Evolutionary conservation across 257 asterid genomes (phyloP).

Genomic region (Cruciata laevipes): DNA sequence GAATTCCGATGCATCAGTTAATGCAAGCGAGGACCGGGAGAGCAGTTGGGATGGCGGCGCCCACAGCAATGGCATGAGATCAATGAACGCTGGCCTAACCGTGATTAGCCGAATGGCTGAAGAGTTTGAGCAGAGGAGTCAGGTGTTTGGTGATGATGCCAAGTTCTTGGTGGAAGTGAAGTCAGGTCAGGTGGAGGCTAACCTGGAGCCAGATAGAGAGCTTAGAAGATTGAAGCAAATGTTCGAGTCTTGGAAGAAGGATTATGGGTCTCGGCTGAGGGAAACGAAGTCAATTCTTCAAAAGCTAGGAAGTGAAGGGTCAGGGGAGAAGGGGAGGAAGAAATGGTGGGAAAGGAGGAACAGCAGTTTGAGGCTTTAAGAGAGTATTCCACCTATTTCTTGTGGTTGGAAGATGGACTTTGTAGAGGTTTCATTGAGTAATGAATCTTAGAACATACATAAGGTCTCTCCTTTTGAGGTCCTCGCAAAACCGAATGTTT

Average conservation of each 20-base stretch:
- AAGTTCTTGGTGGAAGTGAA: conserved; percentile 90
- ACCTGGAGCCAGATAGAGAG: conserved; percentile 81
- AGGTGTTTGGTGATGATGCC: conserved; percentile 89
- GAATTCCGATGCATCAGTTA: conserved; percentile 66
- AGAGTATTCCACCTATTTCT: conserved; percentile 12
- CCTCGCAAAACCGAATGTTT: conserved; percentile 3
- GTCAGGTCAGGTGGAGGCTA: conserved; percentile 83
- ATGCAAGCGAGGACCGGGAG: conserved; percentile 51
- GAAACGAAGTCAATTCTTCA: conserved; percentile 81
- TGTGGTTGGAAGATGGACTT: conserved; percentile 4
- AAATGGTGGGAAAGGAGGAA: conserved; percentile 96
- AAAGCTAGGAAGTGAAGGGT: conserved; percentile 68
- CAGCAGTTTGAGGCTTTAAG: conserved; percentile 57
- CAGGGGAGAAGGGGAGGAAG: conserved; percentile 55
- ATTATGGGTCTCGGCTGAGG: conserved; percentile 72
- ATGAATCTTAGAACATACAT: conserved; percentile 3
- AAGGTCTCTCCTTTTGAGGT: not conserved
- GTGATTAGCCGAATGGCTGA: conserved; percentile 84
- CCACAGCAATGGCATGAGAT: conserved; percentile 46
- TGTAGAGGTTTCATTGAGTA: conserved; percentile 7
- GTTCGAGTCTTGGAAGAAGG: conserved; percentile 97
- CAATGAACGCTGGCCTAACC: conserved; percentile 52
- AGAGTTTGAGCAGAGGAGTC: conserved; percentile 92
- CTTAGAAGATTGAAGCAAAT: conserved; percentile 75
- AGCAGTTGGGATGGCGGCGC: conserved; percentile 56